Conservation (phyloP, 352 stramenopile genomes). For the Phytophthora pistaciae region DNA sequence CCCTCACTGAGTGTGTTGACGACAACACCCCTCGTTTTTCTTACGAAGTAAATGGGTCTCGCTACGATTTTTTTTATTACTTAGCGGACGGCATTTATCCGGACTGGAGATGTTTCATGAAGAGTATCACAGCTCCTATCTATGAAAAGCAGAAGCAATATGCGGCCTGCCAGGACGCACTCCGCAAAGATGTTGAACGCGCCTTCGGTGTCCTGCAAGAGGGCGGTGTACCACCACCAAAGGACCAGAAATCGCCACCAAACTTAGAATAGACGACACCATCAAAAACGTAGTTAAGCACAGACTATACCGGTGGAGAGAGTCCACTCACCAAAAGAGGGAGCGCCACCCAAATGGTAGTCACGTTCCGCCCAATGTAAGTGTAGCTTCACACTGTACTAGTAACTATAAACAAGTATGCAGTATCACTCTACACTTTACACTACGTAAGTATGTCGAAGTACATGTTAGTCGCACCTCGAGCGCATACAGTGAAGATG, state of each 20-base stretch:
- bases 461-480: too few relatives aligned
- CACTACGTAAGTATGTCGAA: slow-evolving; percentile 19
- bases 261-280: not conserved
- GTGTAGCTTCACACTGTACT: not conserved
- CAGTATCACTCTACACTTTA: not conserved
- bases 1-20: too few relatives aligned
- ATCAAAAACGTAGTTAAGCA: not conserved
- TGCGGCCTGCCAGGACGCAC: too few relatives aligned
- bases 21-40: too few relatives aligned
- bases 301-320: not conserved
- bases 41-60: too few relatives aligned
- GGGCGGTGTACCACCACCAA: not conserved
- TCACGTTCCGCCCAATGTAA: not conserved
- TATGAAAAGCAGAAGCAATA: too few relatives aligned
- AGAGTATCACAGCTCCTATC: too few relatives aligned
- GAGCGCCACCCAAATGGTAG: not conserved
- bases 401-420: not conserved
- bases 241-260: not conserved
- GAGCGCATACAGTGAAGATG: not conserved
- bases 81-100: too few relatives aligned
- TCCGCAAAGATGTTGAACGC: too few relatives aligned
- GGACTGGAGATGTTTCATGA: too few relatives aligned
- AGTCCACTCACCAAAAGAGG: not conserved
- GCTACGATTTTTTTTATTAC: too few relatives aligned
- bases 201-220: too few relatives aligned